These are phyloP conservation scores for Penicillium rolfsii DNA, from an alignment of 2,329 filamentous ascomycete genomes.

Conservation along the genomic window DNA sequence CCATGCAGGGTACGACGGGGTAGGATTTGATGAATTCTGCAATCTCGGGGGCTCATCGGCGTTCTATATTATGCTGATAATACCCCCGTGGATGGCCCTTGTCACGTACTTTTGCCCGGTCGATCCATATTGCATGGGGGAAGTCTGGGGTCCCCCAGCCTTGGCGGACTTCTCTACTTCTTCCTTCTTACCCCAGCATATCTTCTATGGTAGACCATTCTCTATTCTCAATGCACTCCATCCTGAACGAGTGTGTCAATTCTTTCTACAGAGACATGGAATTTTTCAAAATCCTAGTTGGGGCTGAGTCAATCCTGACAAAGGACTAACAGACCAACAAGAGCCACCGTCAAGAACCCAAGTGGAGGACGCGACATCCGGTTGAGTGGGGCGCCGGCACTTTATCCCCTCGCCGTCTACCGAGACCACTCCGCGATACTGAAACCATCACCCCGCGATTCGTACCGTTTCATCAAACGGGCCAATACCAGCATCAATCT, in stretches of 20 bases:
- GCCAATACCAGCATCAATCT: not conserved
- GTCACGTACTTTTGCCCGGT: no score
- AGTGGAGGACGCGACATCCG: slow-evolving; percentile 18
- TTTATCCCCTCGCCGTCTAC: slow-evolving; percentile 21
- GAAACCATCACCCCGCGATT: not conserved
- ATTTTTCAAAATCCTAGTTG: not conserved
- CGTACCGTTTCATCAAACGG: not conserved
- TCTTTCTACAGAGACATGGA: not conserved
- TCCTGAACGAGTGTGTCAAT: not conserved
- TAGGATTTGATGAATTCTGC: not conserved
- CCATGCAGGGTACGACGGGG: not conserved
- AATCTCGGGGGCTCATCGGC: not conserved
- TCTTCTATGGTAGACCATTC: not conserved
- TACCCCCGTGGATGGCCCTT: not conserved
- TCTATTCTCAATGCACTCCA: not conserved
- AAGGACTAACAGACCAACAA: slow-evolving; percentile 11
- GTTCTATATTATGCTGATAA: not conserved
- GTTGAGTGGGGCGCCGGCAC: slow-evolving; percentile 28
- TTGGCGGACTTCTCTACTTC: not conserved
- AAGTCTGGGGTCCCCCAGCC: not conserved
- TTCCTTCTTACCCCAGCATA: not conserved
- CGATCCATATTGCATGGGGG: not conserved
- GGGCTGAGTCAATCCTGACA: slow-evolving; percentile 30
- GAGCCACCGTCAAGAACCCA: not conserved
- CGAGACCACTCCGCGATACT: slow-evolving; percentile 14